A percentile compares a stretch with the other conserved stretches of the same genome.
Conservation (phyloP, 495 filamentous ascomycete genomes). For the Cercophora samala region DNA sequence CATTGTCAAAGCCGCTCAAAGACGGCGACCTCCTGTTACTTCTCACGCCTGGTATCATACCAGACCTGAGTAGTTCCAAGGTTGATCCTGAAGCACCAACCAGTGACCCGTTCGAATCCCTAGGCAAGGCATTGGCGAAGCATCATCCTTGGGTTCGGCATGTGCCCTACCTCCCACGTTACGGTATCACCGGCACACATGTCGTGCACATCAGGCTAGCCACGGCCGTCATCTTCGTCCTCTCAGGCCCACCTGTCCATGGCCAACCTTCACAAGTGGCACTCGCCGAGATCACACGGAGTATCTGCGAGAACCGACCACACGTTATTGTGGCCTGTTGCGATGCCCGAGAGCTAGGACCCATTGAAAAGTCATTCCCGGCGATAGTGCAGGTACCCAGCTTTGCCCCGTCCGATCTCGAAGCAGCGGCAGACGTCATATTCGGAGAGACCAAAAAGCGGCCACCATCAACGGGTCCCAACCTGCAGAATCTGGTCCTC, state of each 20-base stretch:
- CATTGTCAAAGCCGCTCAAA: constrained; percentile 39
- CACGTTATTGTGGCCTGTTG: constrained; percentile 51
- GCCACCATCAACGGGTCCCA: constrained; percentile 14
- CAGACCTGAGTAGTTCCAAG: constrained; percentile 31
- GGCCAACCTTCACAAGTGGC: constrained; percentile 42
- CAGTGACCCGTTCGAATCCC: constrained; percentile 58
- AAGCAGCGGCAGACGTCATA: constrained; percentile 52
- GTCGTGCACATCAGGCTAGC: constrained; percentile 57
- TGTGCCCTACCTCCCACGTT: constrained; percentile 56
- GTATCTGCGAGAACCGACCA: constrained; percentile 47
- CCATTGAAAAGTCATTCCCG: constrained; percentile 41
- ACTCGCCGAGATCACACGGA: constrained; percentile 42
- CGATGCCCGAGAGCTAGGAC: constrained; percentile 34
- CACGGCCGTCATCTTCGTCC: constrained; percentile 52
- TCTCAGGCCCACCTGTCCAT: constrained; percentile 39
- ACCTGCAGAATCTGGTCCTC: constrained; percentile 39
- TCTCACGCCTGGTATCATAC: constrained; percentile 56
- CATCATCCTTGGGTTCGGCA: constrained; percentile 56
- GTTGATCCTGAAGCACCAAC: constrained; percentile 15
- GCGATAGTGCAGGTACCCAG: constrained; percentile 48
- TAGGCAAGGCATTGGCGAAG: constrained; percentile 53
- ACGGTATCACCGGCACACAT: constrained; percentile 58
- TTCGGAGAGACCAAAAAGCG: constrained; percentile 39
- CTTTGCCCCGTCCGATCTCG: constrained; percentile 50
- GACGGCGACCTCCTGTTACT: constrained; percentile 54